Base-by-base conservation (phyloP, 306 rosid species). In the Sophora flavescens region DNA sequence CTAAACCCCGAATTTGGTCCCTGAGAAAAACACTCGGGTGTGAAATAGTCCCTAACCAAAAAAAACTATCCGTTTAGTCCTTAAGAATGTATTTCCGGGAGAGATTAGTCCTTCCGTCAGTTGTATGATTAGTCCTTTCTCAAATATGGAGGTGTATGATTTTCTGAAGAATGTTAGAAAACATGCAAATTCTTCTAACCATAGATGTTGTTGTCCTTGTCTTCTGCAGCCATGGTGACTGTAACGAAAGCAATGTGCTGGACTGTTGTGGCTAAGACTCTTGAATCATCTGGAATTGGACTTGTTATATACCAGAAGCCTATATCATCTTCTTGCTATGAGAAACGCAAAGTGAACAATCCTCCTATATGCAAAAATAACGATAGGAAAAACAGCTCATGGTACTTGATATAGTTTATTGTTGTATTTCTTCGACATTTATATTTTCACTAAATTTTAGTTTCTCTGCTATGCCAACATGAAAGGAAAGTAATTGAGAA, bases 241-340 rank as follows among this genome's bases (percentile, higher is more conserved):
- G 66, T 92, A 59, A 90, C 91, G 60, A 82, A 77, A 73, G 76
- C 92, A 15, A 83, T 92, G 87, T 88, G 96, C 84, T 92, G 96
- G 97, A 87, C 75, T 54, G 83, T 76, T 59, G 93, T 86, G 73
- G 84, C 89, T 45, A 90, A 84, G 88, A 84, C 87, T 48, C 50
- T 79, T n/a, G 87, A 88, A 81, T 84, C 90, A 74, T 45, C 87
- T 71, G 91, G 96, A 77, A 87, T 92, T 80, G 97, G 97, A 45
- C 89, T 90, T 51, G 96, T 92, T 58, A 90, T 92, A 81, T 92
- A 88, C 80, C 96, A 87, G 70, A 92, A 88, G 84, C 97, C 97
- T 50, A 85, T 66, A 65, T 83, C 96, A 33, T 16, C 84, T 70
- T 84, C 88, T 48, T 87, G 93, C 86, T 92, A 88, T 50, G 75